Conservation (phyloP, 2,329 filamentous ascomycete species). For the Fusarium sp. region DNA sequence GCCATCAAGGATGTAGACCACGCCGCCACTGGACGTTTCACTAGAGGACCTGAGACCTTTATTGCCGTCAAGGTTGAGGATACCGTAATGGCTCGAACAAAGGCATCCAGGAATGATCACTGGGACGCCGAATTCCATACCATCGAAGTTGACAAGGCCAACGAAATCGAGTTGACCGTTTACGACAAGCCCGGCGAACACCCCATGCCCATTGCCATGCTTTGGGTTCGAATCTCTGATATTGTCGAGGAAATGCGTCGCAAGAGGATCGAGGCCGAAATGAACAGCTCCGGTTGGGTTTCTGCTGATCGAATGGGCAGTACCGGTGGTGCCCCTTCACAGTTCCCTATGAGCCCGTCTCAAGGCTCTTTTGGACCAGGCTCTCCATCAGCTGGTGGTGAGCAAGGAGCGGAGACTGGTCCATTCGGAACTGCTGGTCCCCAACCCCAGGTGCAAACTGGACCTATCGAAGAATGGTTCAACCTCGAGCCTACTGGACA, state of each 20-base stretch:
- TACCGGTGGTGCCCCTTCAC: constrained; percentile 57
- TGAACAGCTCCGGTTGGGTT: constrained; percentile 95
- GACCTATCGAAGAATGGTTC: constrained; percentile 93
- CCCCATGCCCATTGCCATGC: constrained; percentile 89
- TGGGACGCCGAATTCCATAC: constrained; percentile 94
- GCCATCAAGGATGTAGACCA: constrained; percentile 96
- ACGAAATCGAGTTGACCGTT: constrained; percentile 96
- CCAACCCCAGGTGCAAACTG: constrained; percentile 65
- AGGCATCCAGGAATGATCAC: constrained; percentile 83
- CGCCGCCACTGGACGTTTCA: constrained; percentile 84
- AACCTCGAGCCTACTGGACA: constrained; percentile 93
- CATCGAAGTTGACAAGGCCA: constrained; percentile 96
- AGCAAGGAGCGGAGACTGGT: constrained; percentile 46
- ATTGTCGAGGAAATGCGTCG: constrained; percentile 97
- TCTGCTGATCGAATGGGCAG: constrained; percentile 94
- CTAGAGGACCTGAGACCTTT: constrained; percentile 92
- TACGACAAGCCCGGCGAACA: constrained; percentile 96
- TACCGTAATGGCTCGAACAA: constrained; percentile 87
- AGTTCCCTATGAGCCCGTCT: constrained; percentile 69
- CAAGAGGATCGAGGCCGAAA: constrained; percentile 96
- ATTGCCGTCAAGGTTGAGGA: constrained; percentile 98
- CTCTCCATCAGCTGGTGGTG: constrained; percentile 55
- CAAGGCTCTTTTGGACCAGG: constrained; percentile 56
- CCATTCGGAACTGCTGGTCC: constrained; percentile 50
- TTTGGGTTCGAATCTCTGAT: constrained; percentile 97